Conservation (phyloP, 2,329 filamentous ascomycete species). For the Calonectria fujianensis region DNA sequence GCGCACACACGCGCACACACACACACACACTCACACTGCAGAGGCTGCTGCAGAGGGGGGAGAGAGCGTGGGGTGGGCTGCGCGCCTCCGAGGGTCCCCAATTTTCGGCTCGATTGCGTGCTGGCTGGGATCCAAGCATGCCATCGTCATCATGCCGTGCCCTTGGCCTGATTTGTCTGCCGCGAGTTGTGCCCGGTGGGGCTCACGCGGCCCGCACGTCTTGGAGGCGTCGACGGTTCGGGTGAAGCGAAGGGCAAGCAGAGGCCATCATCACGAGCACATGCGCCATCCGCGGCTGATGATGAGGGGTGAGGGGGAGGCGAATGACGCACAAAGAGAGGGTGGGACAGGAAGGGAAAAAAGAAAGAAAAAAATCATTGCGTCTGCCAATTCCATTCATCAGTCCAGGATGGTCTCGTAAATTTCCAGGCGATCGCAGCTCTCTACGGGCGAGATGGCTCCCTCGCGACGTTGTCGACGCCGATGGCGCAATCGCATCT, state of each 20-base stretch:
- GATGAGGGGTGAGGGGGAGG: not conserved
- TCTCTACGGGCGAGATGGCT: slow-evolving; percentile 31
- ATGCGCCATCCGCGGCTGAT: slow-evolving; percentile 4
- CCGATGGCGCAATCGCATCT: slow-evolving; percentile 52
- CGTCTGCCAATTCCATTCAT: not conserved
- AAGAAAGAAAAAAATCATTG: not conserved
- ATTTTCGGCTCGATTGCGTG: slow-evolving; percentile 51
- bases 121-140: slow-evolving; percentile 56
- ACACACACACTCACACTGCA: too few relatives aligned
- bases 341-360: not conserved
- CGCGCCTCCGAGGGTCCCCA: not conserved
- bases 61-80: slow-evolving; percentile 41
- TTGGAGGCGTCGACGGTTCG: slow-evolving; percentile 9
- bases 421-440: not conserved
- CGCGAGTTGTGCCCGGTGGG: not conserved
- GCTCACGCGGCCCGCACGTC: not conserved
- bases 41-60: too few relatives aligned
- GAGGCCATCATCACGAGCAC: not conserved
- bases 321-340: not conserved
- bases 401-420: slow-evolving; percentile 21
- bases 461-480: slow-evolving; percentile 49
- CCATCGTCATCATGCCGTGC: slow-evolving; percentile 48
- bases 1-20: too few relatives aligned
- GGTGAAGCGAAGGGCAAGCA: slow-evolving; percentile 13
- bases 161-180: slow-evolving; percentile 19